Conservation (phyloP, 2,329 filamentous ascomycete species). For the Beauveria varroae region DNA sequence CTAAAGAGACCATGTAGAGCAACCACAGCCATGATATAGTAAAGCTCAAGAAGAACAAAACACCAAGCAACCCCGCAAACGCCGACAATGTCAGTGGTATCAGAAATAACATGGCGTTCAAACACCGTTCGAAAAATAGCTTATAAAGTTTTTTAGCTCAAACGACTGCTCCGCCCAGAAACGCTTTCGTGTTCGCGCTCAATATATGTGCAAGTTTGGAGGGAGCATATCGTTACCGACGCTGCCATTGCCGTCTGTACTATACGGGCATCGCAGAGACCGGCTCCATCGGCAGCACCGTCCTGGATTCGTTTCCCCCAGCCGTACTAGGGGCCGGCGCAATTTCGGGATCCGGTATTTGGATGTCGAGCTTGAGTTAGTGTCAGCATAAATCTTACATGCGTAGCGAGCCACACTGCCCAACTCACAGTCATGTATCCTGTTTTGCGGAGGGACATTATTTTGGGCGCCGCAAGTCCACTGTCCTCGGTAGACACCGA, state of each 20-base stretch:
- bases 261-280: conserved; percentile 17
- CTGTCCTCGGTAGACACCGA: conserved; percentile 40
- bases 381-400: not conserved
- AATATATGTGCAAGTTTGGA: not conserved
- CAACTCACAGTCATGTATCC: conserved; percentile 73
- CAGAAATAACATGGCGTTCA: not conserved
- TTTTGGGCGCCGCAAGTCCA: conserved; percentile 51
- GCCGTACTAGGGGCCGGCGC: conserved; percentile 42
- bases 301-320: conserved; percentile 29
- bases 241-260: not conserved
- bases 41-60: not conserved
- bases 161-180: not conserved
- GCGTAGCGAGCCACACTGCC: not conserved
- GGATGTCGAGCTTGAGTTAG: conserved; percentile 59
- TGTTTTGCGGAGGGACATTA: conserved; percentile 72
- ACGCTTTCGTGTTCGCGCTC: not conserved
- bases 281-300: conserved; percentile 27
- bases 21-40: not conserved
- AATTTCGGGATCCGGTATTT: conserved; percentile 72
- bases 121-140: not conserved
- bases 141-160: not conserved
- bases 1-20: not conserved
- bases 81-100: conserved; percentile 10
- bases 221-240: not conserved
- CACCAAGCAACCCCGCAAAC: not conserved